Base-by-base conservation (phyloP, 305 asterid genomes). In the Caryopteris hybrid region DNA sequence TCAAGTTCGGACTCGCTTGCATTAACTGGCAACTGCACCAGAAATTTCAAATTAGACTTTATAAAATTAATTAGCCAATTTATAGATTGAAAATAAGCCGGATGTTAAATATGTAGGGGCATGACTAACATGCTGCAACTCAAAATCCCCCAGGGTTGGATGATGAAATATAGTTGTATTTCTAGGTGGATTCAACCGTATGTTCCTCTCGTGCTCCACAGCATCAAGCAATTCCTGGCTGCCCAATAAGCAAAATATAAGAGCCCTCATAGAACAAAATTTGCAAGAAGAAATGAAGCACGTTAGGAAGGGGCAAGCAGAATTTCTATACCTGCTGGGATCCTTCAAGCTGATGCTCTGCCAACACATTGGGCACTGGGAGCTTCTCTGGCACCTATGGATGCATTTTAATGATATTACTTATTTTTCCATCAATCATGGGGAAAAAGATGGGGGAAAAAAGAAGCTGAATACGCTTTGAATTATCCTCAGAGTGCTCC, bases 191-290 rank as follows among this genome's bases (percentile, higher is more conserved):
- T 85, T 93, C 91, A 81, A 81, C 62, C 91, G 86, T 21, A 88
- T 63, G 63, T 77, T 86, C 72, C 95, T 86, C 80, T 93, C 99
- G 59, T 86, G 85, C 88, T 90, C 97, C 55, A 93, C 95, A 34
- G 92, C 92, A 66, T 90, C 96, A 45, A 93, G 96, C 86, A 93
- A 74, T 74, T 93, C 99, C 75, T 93, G 99, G 90, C 99, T 93
- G 96, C 72, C 33, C 76, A 72, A 13, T 23, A 63, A 67, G 78
- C 36, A 45, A 64, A 62, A 45, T 61, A 21, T 65, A 66, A 67
- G 59, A 51, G 51, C 39, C 39, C 46, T 31, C n/a, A 34, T 16
- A 16, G 21, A 62, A 17, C 46, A 56, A 55, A 45, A 50, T 22
- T 27, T 70, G 42, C 10, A 52, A 31, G 58, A 38, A 43, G 21